Base-by-base conservation (phyloP, 768 basidiomycete species). In the Lentinula detonsa region DNA sequence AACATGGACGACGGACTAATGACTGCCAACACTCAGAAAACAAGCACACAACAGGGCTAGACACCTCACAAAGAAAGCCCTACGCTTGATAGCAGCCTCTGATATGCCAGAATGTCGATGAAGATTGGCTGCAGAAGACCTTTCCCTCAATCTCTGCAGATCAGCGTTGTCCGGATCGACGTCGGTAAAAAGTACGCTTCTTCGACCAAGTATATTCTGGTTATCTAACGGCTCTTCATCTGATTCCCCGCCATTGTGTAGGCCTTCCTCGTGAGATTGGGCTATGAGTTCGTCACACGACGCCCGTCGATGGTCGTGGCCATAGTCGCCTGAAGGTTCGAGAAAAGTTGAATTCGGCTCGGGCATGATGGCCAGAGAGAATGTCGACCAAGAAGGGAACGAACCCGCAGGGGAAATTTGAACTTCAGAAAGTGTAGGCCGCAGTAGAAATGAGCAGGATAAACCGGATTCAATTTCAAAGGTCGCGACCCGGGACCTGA, bases 41-140 rank as follows among this genome's bases (percentile, higher is more conserved):
- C 88, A 90, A 28, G 87, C 87, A 61, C 87, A 90, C 1, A 88
- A 68, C 3, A 91, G 76, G 13, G 89, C 88, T 21, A 91, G 65
- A 1, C 73, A 68, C 53, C 88, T 78, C 18, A 90, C 76, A 63
- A 84, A 71, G 50, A 79, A 76, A 1, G 81, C 78, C 60, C 75
- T 73, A 35, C 69, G 65, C 11, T 60, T 35, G 8, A 60, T 35
- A 23, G 59, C 54, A 46, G 50, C 37, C 23, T 34, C 50, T 6
- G 57, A 52, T 16, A 40, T 18, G n/a, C 46, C 35, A 31, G 37
- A 28, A 37, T 48, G 46, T 13, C 31, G 43, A 21, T 53, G 54
- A 8, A 35, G 8, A 15, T 45, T 56, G 21, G 59, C 18, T 18
- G 37, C 8, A 11, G 53, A 55, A 23, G 55, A 40, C 34, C 13